Percentiles rank a stretch among this genome's conserved stretches.
phyloP scores from a whole-genome alignment of 2,329 filamentous ascomycete genomes.

The Colletotrichum echinochloae region DNA sequence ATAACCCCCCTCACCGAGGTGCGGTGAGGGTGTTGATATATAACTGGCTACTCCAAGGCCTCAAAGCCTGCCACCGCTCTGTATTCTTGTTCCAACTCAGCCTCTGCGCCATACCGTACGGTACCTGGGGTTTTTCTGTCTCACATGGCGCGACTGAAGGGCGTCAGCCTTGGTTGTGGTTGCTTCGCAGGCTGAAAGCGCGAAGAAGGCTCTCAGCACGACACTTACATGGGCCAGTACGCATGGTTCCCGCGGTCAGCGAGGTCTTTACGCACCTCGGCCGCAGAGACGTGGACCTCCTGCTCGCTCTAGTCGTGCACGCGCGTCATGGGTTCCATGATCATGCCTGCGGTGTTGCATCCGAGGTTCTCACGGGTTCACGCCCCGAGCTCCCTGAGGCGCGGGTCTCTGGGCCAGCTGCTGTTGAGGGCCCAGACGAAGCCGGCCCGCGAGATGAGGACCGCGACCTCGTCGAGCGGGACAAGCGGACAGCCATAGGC shows the following conservation, averaged over 20 bases:
- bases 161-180: not conserved
- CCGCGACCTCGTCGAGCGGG: constrained; percentile 40
- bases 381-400: constrained; percentile 46
- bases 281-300: constrained; percentile 45
- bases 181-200: not conserved
- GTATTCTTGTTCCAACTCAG: too few species aligned
- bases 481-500: constrained; percentile 46
- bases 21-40: too few species aligned
- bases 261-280: constrained; percentile 44
- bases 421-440: constrained; percentile 50
- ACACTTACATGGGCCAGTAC: constrained; percentile 30
- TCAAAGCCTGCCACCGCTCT: not conserved
- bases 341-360: constrained; percentile 50
- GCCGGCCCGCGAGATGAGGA: constrained; percentile 36
- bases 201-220: not conserved
- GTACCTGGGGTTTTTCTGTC: not conserved
- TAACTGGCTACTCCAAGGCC: not conserved
- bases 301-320: constrained; percentile 51
- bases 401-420: constrained; percentile 48
- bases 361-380: constrained; percentile 49
- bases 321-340: constrained; percentile 52
- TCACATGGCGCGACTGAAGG: not conserved
- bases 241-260: constrained; percentile 18
- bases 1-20: too few species aligned
- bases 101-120: not conserved